These are phyloP conservation scores for Hibiscus mutabilis DNA, from an alignment of 345 rosid genomes.

Conservation along the genomic window DNA sequence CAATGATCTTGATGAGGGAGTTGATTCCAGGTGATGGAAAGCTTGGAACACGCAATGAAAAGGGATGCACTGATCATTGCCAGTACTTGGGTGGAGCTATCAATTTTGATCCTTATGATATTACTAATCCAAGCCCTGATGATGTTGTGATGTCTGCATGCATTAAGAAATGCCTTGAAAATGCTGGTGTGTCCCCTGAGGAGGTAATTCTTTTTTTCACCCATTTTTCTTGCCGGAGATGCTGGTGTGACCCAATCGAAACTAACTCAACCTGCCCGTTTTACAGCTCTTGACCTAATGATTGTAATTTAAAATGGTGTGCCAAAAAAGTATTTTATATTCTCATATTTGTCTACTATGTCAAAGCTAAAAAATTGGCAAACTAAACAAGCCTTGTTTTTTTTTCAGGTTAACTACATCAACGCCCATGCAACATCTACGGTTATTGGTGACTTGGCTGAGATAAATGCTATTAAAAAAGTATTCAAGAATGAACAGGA, in stretches of 20 bases:
- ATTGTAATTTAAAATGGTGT: too few species aligned
- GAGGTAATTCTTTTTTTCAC: conserved; percentile 41
- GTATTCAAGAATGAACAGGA: conserved; percentile 76
- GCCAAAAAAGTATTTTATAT: too few species aligned
- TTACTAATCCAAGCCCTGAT: conserved; percentile 99
- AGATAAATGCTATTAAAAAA: conserved; percentile 87
- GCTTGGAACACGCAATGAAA: conserved; percentile 94
- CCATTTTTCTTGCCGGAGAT: neutral
- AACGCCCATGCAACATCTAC: conserved; percentile 98
- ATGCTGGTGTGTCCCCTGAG: conserved; percentile 97
- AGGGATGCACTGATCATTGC: conserved; percentile 92
- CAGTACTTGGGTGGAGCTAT: conserved; percentile 93
- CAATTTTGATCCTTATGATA: conserved; percentile 95
- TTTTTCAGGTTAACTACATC: conserved; percentile 81
- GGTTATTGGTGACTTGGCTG: conserved; percentile 95
- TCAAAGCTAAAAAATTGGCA: neutral
- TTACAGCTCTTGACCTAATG: too few species aligned
- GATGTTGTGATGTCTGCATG: conserved; percentile 98
- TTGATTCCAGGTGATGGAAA: conserved; percentile 72
- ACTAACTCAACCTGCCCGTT: too few species aligned
- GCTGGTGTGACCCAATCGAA: too few species aligned
- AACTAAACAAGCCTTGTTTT: conserved; percentile 11
- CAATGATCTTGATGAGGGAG: neutral
- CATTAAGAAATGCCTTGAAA: conserved; percentile 88
- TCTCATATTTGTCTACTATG: too few species aligned